phyloP scores from a whole-genome alignment of 2,329 filamentous ascomycete species.

The Whalleya microplaca region DNA sequence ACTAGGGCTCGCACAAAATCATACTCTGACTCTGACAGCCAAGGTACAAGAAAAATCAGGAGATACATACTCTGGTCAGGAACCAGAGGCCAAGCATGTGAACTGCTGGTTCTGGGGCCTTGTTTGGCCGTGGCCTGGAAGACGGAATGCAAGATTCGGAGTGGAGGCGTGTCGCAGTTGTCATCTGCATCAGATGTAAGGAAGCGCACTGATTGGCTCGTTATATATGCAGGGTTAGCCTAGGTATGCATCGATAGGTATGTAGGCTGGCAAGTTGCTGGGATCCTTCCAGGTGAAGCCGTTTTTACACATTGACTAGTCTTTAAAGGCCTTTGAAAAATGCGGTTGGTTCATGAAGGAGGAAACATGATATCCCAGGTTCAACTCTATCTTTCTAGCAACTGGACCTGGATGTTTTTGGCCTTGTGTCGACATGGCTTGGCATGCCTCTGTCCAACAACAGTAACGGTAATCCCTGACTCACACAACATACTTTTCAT shows the following conservation, averaged over 20 bases:
- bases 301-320: too few relatives aligned
- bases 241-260: too few relatives aligned
- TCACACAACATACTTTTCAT: not conserved
- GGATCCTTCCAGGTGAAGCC: too few relatives aligned
- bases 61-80: conserved; percentile 5
- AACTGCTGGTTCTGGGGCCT: conserved; percentile 8
- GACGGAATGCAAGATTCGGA: not conserved
- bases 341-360: too few relatives aligned
- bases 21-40: too few relatives aligned
- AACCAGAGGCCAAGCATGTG: not conserved
- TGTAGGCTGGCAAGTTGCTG: too few relatives aligned
- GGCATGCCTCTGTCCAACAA: not conserved
- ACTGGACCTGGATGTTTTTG: not conserved
- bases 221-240: conserved; percentile 20
- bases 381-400: not conserved
- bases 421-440: not conserved
- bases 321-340: too few relatives aligned
- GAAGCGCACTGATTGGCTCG: conserved; percentile 16
- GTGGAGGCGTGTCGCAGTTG: conserved; percentile 19
- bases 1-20: too few relatives aligned
- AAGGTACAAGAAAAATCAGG: not conserved
- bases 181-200: conserved; percentile 4
- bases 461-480: too few relatives aligned
- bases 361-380: not conserved
- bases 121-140: conserved; percentile 10